Percentiles rank a stretch among this genome's conserved stretches.
Evolutionary conservation across 176 grass and related monocot species (phyloP).

Genomic region (Guadua angustifolia): DNA sequence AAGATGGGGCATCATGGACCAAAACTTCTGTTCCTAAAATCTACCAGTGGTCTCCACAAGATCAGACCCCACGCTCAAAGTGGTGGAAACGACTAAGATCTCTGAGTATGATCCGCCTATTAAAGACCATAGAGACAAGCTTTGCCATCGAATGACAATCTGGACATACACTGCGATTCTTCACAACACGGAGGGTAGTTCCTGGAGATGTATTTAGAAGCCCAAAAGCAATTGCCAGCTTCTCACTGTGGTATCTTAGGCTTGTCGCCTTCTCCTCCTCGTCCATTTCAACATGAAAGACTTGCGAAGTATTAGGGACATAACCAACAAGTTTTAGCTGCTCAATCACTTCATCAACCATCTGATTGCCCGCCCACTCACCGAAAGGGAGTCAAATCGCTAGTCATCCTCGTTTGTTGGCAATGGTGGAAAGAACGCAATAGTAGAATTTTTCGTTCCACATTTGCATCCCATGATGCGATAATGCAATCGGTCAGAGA

Average conservation of each 20-base stretch:
- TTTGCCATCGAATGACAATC: slow-evolving; percentile 81
- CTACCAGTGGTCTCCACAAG: slow-evolving; percentile 81
- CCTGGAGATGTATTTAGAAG: slow-evolving; percentile 71
- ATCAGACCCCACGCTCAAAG: slow-evolving; percentile 66
- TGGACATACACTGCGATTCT: slow-evolving; percentile 74
- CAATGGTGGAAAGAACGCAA: no score
- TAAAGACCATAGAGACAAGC: slow-evolving; percentile 66
- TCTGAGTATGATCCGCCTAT: slow-evolving; percentile 75
- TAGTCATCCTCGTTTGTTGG: no score
- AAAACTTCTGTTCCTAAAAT: slow-evolving; percentile 27
- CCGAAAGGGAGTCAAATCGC: no score
- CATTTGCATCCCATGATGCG: no score
- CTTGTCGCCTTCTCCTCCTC: slow-evolving; percentile 69
- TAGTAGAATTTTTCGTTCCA: no score
- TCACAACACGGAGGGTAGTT: slow-evolving; percentile 65
- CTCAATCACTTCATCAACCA: slow-evolving; percentile 70
- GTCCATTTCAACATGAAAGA: slow-evolving; percentile 72
- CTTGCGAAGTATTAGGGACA: slow-evolving; percentile 67
- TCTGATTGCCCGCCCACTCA: no score
- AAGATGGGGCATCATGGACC: slow-evolving; percentile 13
- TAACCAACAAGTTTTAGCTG: slow-evolving; percentile 73
- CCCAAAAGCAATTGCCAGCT: slow-evolving; percentile 75
- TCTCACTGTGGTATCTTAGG: slow-evolving; percentile 75
- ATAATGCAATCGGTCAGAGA: no score
- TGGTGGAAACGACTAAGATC: slow-evolving; percentile 78